Conservation (phyloP, 2,329 filamentous ascomycete genomes). For the Berkeleyomyces basicola region DNA sequence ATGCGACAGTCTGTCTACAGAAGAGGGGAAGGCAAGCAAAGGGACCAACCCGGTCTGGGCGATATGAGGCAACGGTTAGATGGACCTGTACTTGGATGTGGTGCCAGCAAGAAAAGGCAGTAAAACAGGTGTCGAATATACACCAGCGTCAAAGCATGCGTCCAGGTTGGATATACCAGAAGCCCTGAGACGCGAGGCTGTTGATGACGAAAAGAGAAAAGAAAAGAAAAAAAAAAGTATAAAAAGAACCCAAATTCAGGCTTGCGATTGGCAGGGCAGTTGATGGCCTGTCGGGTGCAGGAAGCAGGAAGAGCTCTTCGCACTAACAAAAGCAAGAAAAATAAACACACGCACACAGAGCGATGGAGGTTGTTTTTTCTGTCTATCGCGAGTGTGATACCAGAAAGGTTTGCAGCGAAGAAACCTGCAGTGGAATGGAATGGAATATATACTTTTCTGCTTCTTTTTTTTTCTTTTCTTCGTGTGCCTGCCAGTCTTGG, state of each 20-base stretch:
- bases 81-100: not conserved
- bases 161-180: not conserved
- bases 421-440: no score
- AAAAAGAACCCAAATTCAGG: not conserved
- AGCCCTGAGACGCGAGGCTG: not conserved
- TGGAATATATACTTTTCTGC: not conserved
- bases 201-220: not conserved
- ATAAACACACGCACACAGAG: not conserved
- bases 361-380: not conserved
- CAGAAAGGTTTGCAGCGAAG: no score
- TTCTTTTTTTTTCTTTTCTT: not conserved
- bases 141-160: not conserved
- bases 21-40: not conserved
- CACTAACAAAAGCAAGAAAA: no score
- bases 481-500: not conserved
- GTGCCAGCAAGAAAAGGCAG: not conserved
- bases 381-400: no score
- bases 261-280: not conserved
- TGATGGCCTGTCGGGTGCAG: not conserved
- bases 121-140: not conserved
- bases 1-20: not conserved
- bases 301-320: no score
- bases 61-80: not conserved
- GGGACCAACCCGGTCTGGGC: not conserved
- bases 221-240: not conserved